These are phyloP conservation scores for Citrus inodora DNA, from an alignment of 345 rosid species.

Conservation along the genomic window DNA sequence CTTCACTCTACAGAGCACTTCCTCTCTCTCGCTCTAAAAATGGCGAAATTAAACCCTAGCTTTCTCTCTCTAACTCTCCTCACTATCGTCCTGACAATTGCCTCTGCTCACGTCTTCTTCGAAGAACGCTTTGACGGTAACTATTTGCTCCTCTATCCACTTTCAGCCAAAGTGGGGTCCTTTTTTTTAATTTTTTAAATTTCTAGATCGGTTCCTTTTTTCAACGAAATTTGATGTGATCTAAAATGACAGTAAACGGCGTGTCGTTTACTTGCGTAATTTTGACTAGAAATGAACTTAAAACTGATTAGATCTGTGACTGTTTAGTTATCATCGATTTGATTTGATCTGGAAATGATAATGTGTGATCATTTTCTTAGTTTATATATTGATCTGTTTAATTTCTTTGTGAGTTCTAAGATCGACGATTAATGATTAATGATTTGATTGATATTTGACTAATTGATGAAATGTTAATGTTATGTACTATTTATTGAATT, in stretches of 20 bases:
- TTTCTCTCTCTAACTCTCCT: slow-evolving; percentile 29
- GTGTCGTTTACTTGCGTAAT: background rate
- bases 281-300: background rate
- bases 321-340: background rate
- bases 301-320: slow-evolving; percentile 19
- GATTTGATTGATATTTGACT: background rate
- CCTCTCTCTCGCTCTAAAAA: slow-evolving; percentile 10
- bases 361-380: background rate
- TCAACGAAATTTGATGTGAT: slow-evolving; percentile 7
- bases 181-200: background rate
- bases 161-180: too few relatives aligned
- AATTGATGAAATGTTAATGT: background rate
- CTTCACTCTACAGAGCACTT: slow-evolving; percentile 7
- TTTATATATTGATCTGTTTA: background rate
- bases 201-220: slow-evolving; percentile 10
- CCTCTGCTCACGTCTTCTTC: slow-evolving; percentile 70
- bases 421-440: background rate
- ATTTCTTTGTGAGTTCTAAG: background rate
- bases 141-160: background rate
- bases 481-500: background rate
- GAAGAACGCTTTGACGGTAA: slow-evolving; percentile 93
- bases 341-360: background rate
- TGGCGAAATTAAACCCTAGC: slow-evolving; percentile 25
- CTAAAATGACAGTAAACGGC: background rate
- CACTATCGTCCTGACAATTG: slow-evolving; percentile 35